A percentile compares a stretch with the other conserved stretches of the same genome.
These are phyloP conservation scores for Puccinellia tenuiflora DNA, from an alignment of 176 grass and related monocot genomes.

Conservation along the genomic window DNA sequence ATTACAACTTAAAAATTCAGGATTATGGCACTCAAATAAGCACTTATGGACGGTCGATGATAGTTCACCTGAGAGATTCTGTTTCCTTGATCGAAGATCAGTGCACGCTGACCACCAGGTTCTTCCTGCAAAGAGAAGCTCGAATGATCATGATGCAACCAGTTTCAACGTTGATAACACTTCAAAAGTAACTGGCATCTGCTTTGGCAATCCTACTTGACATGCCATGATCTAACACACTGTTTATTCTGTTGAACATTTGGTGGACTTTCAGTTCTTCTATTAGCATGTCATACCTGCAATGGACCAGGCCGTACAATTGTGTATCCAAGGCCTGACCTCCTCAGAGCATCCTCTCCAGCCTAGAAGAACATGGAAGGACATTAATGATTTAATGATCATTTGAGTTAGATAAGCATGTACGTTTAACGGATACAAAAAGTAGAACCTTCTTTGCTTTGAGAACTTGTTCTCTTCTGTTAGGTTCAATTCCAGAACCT, in stretches of 20 bases:
- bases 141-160: neutral
- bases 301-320: constrained; percentile 89
- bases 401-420: constrained; percentile 17
- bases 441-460: constrained; percentile 87
- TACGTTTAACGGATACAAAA: constrained; percentile 7
- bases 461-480: constrained; percentile 92
- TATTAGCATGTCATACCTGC: constrained; percentile 49
- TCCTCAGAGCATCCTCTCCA: constrained; percentile 90
- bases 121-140: constrained; percentile 65
- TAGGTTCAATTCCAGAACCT: constrained; percentile 82
- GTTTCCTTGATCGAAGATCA: constrained; percentile 99
- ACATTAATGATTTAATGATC: constrained; percentile 6
- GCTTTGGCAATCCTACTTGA: neutral
- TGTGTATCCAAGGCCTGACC: constrained; percentile 96
- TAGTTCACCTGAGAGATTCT: constrained; percentile 82
- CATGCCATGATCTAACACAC: neutral
- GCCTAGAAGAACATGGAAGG: constrained; percentile 39
- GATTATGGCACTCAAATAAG: neutral
- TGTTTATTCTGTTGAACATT: neutral
- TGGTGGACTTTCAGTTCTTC: neutral
- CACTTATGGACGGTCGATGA: neutral
- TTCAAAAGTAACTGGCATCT: neutral
- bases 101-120: constrained; percentile 92
- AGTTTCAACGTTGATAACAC: neutral
- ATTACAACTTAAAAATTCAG: neutral